Base-by-base conservation (phyloP, 2,329 filamentous ascomycete species). In the Helotiales sp. region DNA sequence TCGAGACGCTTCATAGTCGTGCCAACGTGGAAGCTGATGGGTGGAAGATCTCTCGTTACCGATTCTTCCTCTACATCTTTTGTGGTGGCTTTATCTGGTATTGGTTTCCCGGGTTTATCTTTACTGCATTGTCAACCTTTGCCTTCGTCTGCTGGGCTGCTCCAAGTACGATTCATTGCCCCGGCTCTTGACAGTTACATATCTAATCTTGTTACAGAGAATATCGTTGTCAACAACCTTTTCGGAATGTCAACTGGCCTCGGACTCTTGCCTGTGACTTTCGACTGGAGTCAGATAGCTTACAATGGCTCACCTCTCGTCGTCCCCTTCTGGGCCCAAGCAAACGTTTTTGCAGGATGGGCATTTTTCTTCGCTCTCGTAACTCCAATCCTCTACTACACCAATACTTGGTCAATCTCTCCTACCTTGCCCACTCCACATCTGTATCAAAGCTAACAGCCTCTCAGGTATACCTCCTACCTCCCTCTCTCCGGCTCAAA, bases 141-240 rank as follows among this genome's bases (percentile, higher is more conserved):
- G 86, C 87, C 9, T 87, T 88, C 67, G 77, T 82, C 12, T 90
- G 87, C 0, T 91, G 87, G 86, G 70, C 68, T 91, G 2, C 91
- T 91, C 66, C 88, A 87, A 4, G 86, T 85, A 3, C 48, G 6
- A 85, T 88, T 87, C 70, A 24, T 13, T 10, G 12, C 6, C 10
- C 19, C 8, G 2, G 24, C 19, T 27, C 12, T 44, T 25, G 5
- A 19, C 9, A 15, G 89, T 86, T 71, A 84, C 89, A 55, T 48
- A 12, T 19, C 22, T 40, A 2, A 27, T 29, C 2, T 29, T 40
- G n/a, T 27, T 10, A 10, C 87, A 87, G 0, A 87, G 2, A 30
- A 19, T 8, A 59, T 10, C n/a, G 52, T 55, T 19, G 53, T 29
- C 1, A 31, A 15, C 8, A 19, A 25, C n/a, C n/a, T 56, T 44